phyloP scores from a whole-genome alignment of 768 basidiomycete species.

The Rhodotorula babjevae region DNA sequence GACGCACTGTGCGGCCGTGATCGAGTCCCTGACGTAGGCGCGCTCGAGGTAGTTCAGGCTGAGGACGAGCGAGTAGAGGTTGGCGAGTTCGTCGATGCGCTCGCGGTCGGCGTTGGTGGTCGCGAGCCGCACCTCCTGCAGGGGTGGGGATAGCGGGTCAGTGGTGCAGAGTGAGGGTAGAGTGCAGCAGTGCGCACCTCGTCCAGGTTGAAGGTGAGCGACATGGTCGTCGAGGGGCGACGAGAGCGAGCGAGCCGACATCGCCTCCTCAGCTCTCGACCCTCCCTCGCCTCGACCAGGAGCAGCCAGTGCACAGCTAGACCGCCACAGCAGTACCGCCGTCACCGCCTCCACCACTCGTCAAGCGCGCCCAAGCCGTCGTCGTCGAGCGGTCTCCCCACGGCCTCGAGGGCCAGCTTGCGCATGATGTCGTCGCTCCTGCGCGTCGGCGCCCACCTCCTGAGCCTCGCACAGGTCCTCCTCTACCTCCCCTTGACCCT shows the following conservation, averaged over 20 bases:
- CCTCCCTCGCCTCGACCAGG: too few relatives aligned
- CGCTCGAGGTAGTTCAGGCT: slow-evolving; percentile 90
- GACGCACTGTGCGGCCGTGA: slow-evolving; percentile 82
- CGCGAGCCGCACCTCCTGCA: slow-evolving; percentile 73
- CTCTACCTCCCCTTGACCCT: slow-evolving; percentile 44
- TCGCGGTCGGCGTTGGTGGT: slow-evolving; percentile 83
- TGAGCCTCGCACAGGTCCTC: slow-evolving; percentile 34
- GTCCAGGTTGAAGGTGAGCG: neutral
- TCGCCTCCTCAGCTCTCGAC: too few relatives aligned
- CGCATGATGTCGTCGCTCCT: neutral
- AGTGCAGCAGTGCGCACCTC: neutral
- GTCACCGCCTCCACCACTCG: too few relatives aligned
- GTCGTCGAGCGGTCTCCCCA: too few relatives aligned
- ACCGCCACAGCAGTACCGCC: too few relatives aligned
- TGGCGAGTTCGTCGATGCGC: slow-evolving; percentile 77
- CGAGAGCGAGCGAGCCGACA: too few relatives aligned
- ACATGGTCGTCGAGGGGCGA: neutral
- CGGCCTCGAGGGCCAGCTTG: neutral
- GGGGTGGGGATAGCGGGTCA: neutral
- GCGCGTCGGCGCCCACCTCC: slow-evolving; percentile 1
- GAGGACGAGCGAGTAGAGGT: slow-evolving; percentile 84
- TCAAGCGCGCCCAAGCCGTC: too few relatives aligned
- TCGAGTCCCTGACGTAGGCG: slow-evolving; percentile 88
- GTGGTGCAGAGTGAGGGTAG: neutral
- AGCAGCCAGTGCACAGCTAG: too few relatives aligned